Base-by-base conservation (phyloP, 2,329 filamentous ascomycete genomes). In the Cladosporium halotolerans region DNA sequence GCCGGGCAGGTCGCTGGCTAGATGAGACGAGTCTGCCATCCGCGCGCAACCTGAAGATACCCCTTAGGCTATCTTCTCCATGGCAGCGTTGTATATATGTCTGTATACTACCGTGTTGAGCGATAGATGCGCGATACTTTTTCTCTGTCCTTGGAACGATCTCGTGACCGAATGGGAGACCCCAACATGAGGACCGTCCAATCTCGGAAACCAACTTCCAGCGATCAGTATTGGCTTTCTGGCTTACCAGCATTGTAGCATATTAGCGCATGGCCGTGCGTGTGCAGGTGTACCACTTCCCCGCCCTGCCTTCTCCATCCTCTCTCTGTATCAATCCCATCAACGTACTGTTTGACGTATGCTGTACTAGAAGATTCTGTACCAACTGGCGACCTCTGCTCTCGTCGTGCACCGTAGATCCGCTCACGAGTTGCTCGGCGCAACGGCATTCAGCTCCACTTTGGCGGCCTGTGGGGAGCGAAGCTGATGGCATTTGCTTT, bases 81-180 rank as follows among this genome's bases (percentile, higher is more conserved):
- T 51, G 39, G 48, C 48, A 43, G 48, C 40, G 48, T 51, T 51
- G 48, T 51, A 51, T 51, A 51, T 51, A 51, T 39, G 48, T 43
- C 48, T 51, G 48, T 51, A 51, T 51, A 51, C 48, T 51, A 51
- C 48, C 48, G 48, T 51, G 48, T 51, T 43, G 39, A 51, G 48
- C 39, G 36, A 49, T 38, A 13, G 34, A 38, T 11, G 7, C 7
- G 23, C 23, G 23, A 7, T 28, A 7, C 23, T 5, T 28, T 28
- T 28, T 28, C 5, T 28, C 4, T 28, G 23, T 28, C 5, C 23
- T 28, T 28, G 23, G 7, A 28, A 28, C 23, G 23, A 28, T 28
- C 23, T 28, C 23, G 23, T 28, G 23, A 28, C 23, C 23, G 23
- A 28, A 7, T 7, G 23, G 23, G 5, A 28, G 23, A 28, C 23